These are phyloP conservation scores for Thermochaetoides dissita DNA, from an alignment of 2,329 filamentous ascomycete species.

Conservation along the genomic window DNA sequence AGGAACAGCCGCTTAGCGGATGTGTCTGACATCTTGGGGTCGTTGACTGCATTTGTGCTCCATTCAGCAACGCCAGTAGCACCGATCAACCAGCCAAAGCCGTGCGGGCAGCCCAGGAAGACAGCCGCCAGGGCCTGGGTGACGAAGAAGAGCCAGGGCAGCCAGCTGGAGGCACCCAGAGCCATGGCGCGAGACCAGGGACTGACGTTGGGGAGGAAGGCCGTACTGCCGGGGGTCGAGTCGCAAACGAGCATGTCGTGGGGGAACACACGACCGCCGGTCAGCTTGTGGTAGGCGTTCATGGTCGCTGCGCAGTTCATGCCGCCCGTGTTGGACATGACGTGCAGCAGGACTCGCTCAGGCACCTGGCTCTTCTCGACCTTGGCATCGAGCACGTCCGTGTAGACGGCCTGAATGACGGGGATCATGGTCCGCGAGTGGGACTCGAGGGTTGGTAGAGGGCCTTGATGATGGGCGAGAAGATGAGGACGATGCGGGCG, in stretches of 20 bases:
- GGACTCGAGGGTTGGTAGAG: conserved; percentile 29
- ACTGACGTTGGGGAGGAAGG: conserved; percentile 28
- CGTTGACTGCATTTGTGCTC: conserved; percentile 25
- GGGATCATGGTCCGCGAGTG: conserved; percentile 32
- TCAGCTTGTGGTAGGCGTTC: conserved; percentile 28
- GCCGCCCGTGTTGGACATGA: conserved; percentile 45
- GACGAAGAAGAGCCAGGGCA: conserved; percentile 35
- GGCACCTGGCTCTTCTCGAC: conserved; percentile 3
- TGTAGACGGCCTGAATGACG: conserved; percentile 27
- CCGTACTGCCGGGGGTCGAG: conserved; percentile 37
- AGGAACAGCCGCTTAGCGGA: conserved; percentile 37
- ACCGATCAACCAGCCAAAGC: conserved; percentile 24
- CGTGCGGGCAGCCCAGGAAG: conserved; percentile 26
- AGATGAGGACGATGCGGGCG: conserved; percentile 35
- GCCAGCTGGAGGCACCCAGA: conserved; percentile 30
- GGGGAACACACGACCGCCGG: conserved; percentile 26
- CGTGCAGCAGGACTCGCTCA: conserved; percentile 32
- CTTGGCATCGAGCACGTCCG: conserved; percentile 7
- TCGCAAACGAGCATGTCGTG: conserved; percentile 36
- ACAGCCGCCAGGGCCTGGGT: conserved; percentile 33
- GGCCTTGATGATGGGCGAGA: conserved; percentile 35
- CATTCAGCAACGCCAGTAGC: conserved; percentile 28
- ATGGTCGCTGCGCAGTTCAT: conserved; percentile 37
- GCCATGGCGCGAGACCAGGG: conserved; percentile 42
- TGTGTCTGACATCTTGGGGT: conserved; percentile 21